Base-by-base conservation (phyloP, 1,284 basidiomycete species). In the Pterulicium gracile region DNA sequence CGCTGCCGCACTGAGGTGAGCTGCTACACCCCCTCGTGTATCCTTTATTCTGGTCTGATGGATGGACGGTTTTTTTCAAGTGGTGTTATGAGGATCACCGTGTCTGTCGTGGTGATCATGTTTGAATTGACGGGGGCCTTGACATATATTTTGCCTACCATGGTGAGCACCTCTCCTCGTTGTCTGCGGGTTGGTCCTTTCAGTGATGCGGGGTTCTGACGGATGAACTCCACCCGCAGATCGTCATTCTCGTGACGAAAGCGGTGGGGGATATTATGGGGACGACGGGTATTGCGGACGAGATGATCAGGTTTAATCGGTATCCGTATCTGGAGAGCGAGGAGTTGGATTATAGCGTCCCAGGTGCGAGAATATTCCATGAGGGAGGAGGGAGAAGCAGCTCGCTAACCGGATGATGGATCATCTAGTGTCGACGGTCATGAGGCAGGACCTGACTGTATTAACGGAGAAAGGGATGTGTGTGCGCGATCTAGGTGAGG, bases 51-150 rank as follows among this genome's bases (percentile, higher is more conserved):
- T 24, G 50, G 54, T n/a, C n/a, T n/a, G n/a, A n/a, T n/a, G n/a
- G n/a, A n/a, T n/a, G n/a, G n/a, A n/a, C n/a, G n/a, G n/a, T 41
- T 50, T 48, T 42, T 5, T n/a, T 21, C 12, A 51, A 91, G 92
- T 49, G 96, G 96, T 20, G 82, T 99, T 46, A 98, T 97, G 72
- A 77, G 94, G 51, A 90, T 98, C 51, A 98, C 96, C 0, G 91
- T 98, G 18, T 92, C 94, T 0, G 93, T 99, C 1, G 96, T 98
- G 1, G 96, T 98, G 46, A 97, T 99, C 65, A 98, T 98, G 94
- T 98, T 98, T 62, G 96, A 99, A 61, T 73, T 99, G n/a, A 99
- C 96, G 1, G 96, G 96, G 5, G 95, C 96, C 1, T 65, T 98
- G 55, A 98, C 93, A 10, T 98, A 99, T 62, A 96, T 98, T 55